Base-by-base conservation (phyloP, 345 rosid species). In the Firmiana major region DNA sequence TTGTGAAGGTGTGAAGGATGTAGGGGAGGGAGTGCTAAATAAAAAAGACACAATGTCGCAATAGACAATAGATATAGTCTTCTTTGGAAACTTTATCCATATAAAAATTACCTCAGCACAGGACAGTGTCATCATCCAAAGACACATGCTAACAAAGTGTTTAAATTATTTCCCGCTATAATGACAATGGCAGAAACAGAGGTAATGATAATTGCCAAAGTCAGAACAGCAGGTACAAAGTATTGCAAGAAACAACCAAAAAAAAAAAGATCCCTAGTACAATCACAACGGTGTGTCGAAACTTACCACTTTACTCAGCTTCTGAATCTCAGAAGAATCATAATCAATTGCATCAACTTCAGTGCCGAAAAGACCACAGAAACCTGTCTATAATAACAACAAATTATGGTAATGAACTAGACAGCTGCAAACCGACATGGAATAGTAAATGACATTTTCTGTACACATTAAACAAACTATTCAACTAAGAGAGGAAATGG, bases 311-410 rank as follows among this genome's bases (percentile, higher is more conserved):
- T 89, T 82, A 53, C 74, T 86, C 66, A 92, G 54, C 76, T 88
- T 84, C 24, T 80, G 76, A 24, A 91, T 88, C 89, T 90, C 86
- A 42, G 88, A 74, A 68, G 83, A 76, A 59, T 92, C 88, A 75
- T 86, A 81, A 77, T 97, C 97, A 73, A 97, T 86, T 48, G 98
- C 99, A 87, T 97, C 98, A 51, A 97, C 93, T 83, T 53, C 81
- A 31, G 86, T 78, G 73, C 98, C 97, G 83, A 87, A 78, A 48
- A 92, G 86, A 82, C 98, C 99, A 79, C 86, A 84, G 38, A 87
- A 83, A 77, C 97, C 97, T 65, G 93, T 91, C 99, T 92, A 86
- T 83, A 85, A 68, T 60, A 43, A 24, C 54, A 43, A 60, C 31
- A 58, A 55, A 53, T 9, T 76, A 60, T 75, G 81, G 71, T 79